Conservation (phyloP, 176 grass and related monocot species). For the Avena insularis region DNA sequence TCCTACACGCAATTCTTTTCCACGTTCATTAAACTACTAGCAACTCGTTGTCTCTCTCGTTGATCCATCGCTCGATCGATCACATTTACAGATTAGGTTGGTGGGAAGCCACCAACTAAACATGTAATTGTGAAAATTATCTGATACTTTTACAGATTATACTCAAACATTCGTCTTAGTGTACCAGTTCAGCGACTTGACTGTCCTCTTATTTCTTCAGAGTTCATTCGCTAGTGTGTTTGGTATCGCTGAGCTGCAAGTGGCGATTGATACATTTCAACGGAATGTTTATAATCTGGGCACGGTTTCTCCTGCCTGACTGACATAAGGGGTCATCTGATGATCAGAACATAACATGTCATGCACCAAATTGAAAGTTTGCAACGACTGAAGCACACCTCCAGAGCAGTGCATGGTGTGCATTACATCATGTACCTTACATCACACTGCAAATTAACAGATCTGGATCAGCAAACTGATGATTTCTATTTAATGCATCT, state of each 20-base stretch:
- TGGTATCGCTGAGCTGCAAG: not conserved
- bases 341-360: not conserved
- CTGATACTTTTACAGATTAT: not conserved
- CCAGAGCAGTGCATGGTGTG: no score
- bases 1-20: no score
- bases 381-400: no score
- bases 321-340: not conserved
- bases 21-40: no score
- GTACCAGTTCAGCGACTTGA: not conserved
- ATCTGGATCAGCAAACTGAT: not conserved
- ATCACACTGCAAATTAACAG: not conserved
- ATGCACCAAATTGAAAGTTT: no score
- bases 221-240: not conserved
- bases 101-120: conserved; percentile 46
- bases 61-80: no score
- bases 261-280: not conserved
- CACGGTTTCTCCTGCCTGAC: not conserved
- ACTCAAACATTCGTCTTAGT: not conserved
- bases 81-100: conserved; percentile 16
- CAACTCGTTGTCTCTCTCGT: no score
- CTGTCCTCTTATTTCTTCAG: not conserved
- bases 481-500: not conserved
- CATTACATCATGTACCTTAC: not conserved
- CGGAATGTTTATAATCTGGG: not conserved
- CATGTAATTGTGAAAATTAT: not conserved